Evolutionary conservation across 2,329 filamentous ascomycete genomes (phyloP).

Genomic region (Curvularia hawaiiensis): DNA sequence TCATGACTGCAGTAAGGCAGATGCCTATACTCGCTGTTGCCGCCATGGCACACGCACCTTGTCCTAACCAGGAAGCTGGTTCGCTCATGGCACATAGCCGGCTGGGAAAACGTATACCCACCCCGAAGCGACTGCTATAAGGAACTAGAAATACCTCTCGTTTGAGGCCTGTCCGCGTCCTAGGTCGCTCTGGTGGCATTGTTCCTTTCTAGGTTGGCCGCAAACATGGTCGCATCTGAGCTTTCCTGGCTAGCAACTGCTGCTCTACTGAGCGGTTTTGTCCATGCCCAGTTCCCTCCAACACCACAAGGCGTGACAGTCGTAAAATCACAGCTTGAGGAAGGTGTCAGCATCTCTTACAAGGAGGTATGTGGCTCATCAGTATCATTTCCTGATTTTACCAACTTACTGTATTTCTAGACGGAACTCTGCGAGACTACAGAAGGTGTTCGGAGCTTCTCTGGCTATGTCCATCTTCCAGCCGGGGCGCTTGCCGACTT

Average conservation of each 20-base stretch:
- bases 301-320: constrained; percentile 46
- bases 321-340: constrained; percentile 47
- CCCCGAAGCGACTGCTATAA: neutral
- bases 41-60: constrained; percentile 21
- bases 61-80: constrained; percentile 34
- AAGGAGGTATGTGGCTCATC: constrained; percentile 46
- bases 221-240: constrained; percentile 16
- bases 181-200: neutral
- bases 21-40: constrained; percentile 14
- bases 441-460: constrained; percentile 61
- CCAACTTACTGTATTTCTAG: constrained; percentile 17
- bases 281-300: constrained; percentile 48
- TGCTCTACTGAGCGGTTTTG: constrained; percentile 19
- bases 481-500: constrained; percentile 50
- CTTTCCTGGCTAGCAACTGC: constrained; percentile 21
- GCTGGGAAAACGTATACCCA: neutral
- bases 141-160: neutral
- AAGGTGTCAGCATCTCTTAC: constrained; percentile 51
- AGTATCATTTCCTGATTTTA: neutral
- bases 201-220: neutral
- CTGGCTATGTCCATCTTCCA: constrained; percentile 64
- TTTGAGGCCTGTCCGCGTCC: neutral
- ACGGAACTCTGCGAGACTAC: constrained; percentile 62
- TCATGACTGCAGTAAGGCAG: constrained; percentile 17
- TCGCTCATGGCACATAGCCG: constrained; percentile 5